Base-by-base conservation (phyloP, 163 green algal species). In the Scenedesmus sp. region DNA sequence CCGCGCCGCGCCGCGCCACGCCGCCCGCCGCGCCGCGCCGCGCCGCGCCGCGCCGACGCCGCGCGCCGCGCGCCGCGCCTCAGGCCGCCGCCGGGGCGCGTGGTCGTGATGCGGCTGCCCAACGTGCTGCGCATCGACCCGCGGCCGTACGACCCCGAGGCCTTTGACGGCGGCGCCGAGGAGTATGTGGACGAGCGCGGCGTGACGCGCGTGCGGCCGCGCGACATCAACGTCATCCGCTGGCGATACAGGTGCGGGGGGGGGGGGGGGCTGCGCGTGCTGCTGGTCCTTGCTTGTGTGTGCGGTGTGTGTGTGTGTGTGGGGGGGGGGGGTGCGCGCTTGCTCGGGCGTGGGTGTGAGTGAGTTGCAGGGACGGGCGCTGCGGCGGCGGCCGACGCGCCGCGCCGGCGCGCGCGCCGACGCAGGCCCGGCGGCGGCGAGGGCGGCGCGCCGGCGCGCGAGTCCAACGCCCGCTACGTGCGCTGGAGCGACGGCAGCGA, bases 381-480 rank as follows among this genome's bases (percentile, higher is more conserved):
- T n/a, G n/a, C n/a, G n/a, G n/a, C n/a, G n/a, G n/a, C n/a, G n/a
- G n/a, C n/a, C n/a, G n/a, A n/a, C n/a, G n/a, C n/a, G n/a, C n/a
- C n/a, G n/a, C n/a, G n/a, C n/a, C n/a, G n/a, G n/a, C n/a, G n/a
- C n/a, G n/a, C n/a, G n/a, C n/a, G n/a, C n/a, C n/a, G n/a, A n/a
- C n/a, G n/a, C n/a, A n/a, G n/a, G n/a, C n/a, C n/a, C n/a, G n/a
- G n/a, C n/a, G n/a, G n/a, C n/a, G n/a, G n/a, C n/a, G n/a, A n/a
- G n/a, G n/a, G n/a, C n/a, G n/a, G n/a, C n/a, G n/a, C n/a, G n/a
- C n/a, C n/a, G n/a, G n/a, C n/a, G n/a, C n/a, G n/a, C 4, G 81
- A 95, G 84, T 91, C 82, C 87, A 97, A 97, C 73, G 91, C 93
- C 10, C 87, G 93, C 29, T 90, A 97, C 54, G 91, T 98, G 60